phyloP scores from a whole-genome alignment of 108 stramenopile genomes.

The Skeletonema menzelii region DNA sequence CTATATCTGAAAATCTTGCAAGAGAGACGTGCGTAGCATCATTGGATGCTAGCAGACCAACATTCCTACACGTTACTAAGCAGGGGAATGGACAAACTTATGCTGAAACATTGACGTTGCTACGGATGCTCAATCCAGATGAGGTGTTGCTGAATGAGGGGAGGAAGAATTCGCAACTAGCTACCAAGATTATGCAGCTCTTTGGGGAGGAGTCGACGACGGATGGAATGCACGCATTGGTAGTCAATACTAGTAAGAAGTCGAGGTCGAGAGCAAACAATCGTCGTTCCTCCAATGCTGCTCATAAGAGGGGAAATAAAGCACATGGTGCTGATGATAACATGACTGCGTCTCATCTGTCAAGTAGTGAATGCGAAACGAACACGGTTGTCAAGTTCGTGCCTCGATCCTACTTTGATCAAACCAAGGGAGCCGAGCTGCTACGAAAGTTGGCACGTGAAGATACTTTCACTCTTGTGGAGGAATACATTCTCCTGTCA shows the following conservation, averaged over 20 bases:
- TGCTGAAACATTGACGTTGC: slow-evolving; percentile 76
- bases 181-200: slow-evolving; percentile 60
- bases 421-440: slow-evolving; percentile 84
- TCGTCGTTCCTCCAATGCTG: neutral
- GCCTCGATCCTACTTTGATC: slow-evolving; percentile 84
- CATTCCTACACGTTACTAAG: slow-evolving; percentile 71
- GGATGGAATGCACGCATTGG: slow-evolving; percentile 8
- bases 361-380: slow-evolving; percentile 13
- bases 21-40: slow-evolving; percentile 86
- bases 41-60: slow-evolving; percentile 73
- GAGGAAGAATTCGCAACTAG: slow-evolving; percentile 67
- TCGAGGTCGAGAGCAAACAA: neutral
- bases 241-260: neutral
- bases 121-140: slow-evolving; percentile 74
- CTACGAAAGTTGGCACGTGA: slow-evolving; percentile 64
- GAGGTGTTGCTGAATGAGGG: slow-evolving; percentile 90
- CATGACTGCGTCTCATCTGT: neutral
- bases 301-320: neutral
- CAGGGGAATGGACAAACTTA: slow-evolving; percentile 88
- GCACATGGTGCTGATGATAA: slow-evolving; percentile 13
- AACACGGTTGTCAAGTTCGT: slow-evolving; percentile 83
- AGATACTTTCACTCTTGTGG: slow-evolving; percentile 71
- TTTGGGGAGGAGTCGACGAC: slow-evolving; percentile 25
- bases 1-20: slow-evolving; percentile 87
- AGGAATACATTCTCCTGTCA: slow-evolving; percentile 86